Evolutionary conservation across 2,329 filamentous ascomycete genomes (phyloP).

Genomic region (Aspergillus neoniger): DNA sequence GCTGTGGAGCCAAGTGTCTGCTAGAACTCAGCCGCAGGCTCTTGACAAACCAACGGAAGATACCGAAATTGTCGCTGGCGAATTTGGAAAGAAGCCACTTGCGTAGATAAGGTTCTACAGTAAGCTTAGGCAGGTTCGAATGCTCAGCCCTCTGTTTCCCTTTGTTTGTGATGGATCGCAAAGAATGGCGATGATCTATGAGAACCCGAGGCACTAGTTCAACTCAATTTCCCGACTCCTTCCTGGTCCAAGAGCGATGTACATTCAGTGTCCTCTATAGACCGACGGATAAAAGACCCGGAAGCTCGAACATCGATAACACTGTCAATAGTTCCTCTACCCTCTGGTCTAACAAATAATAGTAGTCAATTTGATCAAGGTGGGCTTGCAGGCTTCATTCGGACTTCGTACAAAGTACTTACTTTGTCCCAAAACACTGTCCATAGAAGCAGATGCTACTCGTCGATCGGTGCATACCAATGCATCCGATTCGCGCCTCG

Average conservation of each 20-base stretch:
- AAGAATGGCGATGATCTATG: background rate
- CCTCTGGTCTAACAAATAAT: background rate
- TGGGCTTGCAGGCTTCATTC: background rate
- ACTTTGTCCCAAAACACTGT: background rate
- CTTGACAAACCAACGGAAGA: background rate
- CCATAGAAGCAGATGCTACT: constrained; percentile 4
- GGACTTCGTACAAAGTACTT: background rate
- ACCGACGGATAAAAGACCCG: background rate
- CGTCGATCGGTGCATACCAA: constrained; percentile 24
- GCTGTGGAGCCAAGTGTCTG: background rate
- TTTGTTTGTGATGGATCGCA: background rate
- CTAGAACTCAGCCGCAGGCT: background rate
- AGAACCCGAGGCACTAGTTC: background rate
- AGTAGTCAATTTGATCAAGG: background rate
- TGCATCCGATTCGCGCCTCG: constrained; percentile 20
- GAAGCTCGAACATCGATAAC: background rate
- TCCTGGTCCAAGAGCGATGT: background rate
- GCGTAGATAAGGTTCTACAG: background rate
- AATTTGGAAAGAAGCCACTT: background rate
- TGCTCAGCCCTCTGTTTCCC: background rate
- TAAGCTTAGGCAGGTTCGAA: background rate
- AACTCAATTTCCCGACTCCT: constrained; percentile 1
- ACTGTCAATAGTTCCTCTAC: background rate
- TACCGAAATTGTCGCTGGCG: background rate
- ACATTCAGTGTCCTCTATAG: background rate